Percentiles rank a stretch among this genome's conserved stretches.
Evolutionary conservation across 805 yeast genomes (phyloP).

Genomic region (Candida fluviatilis): DNA sequence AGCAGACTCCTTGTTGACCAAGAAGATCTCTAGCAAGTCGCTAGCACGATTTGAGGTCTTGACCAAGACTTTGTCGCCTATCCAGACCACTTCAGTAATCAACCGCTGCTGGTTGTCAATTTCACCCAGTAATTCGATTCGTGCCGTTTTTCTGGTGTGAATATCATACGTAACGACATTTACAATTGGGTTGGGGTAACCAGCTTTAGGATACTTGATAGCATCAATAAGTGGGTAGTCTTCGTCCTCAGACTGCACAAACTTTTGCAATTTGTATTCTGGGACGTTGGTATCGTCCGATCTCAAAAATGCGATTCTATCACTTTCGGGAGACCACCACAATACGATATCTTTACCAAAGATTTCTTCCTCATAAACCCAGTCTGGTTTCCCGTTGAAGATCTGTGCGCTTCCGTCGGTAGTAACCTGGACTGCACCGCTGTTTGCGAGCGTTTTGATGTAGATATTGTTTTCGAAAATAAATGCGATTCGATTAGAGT

Average conservation of each 20-base stretch:
- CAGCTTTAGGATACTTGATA: conserved; percentile 70
- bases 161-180: conserved; percentile 43
- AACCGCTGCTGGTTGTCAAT: conserved; percentile 31
- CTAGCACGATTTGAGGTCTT: conserved; percentile 65
- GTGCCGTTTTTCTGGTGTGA: conserved; percentile 13
- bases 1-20: conserved; percentile 23
- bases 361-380: conserved; percentile 86
- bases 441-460: conserved; percentile 34
- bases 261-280: conserved; percentile 48
- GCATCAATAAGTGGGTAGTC: conserved; percentile 44
- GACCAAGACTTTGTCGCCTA: conserved; percentile 43
- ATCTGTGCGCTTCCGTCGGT: conserved; percentile 49
- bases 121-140: conserved; percentile 11
- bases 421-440: conserved; percentile 33
- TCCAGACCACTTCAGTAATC: conserved; percentile 62
- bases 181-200: conserved; percentile 54
- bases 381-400: conserved; percentile 70
- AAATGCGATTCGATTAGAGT: conserved; percentile 50
- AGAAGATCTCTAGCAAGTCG: conserved; percentile 47
- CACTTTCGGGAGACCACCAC: conserved; percentile 73
- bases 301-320: conserved; percentile 49
- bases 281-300: conserved; percentile 60
- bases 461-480: conserved; percentile 55
- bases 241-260: conserved; percentile 29
- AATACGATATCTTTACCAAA: conserved; percentile 52